Evolutionary conservation across 352 stramenopile species (phyloP).

Genomic region (Aphanomyces stellatus): DNA sequence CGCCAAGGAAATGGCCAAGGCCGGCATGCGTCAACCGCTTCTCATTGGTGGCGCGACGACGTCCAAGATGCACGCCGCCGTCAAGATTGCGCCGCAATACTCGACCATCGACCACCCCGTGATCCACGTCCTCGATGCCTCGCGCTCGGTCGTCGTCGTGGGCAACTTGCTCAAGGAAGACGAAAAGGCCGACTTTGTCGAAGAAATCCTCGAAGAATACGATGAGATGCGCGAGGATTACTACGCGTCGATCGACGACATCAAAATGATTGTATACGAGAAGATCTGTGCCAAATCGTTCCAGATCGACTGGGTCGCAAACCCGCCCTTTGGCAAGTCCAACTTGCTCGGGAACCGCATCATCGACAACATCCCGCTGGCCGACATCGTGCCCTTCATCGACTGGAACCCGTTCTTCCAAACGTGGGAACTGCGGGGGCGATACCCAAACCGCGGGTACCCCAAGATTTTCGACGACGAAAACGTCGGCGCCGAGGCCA

Average conservation of each 20-base stretch:
- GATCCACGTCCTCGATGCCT: conserved; percentile 98
- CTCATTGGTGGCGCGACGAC: conserved; percentile 97
- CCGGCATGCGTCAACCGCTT: conserved; percentile 89
- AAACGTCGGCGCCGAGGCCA: conserved; percentile 88
- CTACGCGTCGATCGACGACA: conserved; percentile 63
- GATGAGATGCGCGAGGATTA: conserved; percentile 86
- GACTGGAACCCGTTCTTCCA: conserved; percentile 99
- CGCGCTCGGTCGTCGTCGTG: conserved; percentile 92
- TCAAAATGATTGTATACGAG: conserved; percentile 50
- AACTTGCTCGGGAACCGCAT: conserved; percentile 83
- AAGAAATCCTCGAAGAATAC: conserved; percentile 91
- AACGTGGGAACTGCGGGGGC: conserved; percentile 94
- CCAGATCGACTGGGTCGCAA: conserved; percentile 86
- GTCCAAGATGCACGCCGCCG: conserved; percentile 96
- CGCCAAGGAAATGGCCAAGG: conserved; percentile 92
- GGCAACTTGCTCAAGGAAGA: conserved; percentile 84
- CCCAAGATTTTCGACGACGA: conserved; percentile 98
- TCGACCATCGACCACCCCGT: conserved; percentile 91
- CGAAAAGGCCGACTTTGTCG: conserved; percentile 90
- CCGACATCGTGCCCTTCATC: conserved; percentile 93
- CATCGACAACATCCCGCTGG: conserved; percentile 78
- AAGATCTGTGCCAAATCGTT: conserved; percentile 58
- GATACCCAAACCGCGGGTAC: conserved; percentile 97
- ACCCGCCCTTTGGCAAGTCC: conserved; percentile 72
- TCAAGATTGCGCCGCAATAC: conserved; percentile 97